These are phyloP conservation scores for Aspergillus melleus DNA, from an alignment of 2,329 filamentous ascomycete genomes.

Conservation along the genomic window DNA sequence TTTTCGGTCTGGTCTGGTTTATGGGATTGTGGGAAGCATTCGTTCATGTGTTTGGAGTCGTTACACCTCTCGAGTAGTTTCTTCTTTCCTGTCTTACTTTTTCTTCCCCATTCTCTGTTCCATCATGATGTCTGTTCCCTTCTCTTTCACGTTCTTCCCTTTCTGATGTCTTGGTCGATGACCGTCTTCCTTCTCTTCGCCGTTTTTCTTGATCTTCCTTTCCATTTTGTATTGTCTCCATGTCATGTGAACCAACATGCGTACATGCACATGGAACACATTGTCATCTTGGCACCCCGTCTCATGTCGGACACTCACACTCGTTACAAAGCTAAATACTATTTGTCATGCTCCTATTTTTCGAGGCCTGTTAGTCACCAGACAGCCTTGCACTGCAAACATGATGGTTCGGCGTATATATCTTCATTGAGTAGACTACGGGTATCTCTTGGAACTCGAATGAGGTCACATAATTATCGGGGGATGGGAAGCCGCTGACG, in stretches of 20 bases:
- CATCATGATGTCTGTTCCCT: not conserved
- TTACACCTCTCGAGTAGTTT: not conserved
- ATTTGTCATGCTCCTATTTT: no score
- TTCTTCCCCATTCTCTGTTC: not conserved
- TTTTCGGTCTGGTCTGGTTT: not conserved
- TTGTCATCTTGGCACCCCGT: not conserved
- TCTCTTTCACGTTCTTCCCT: not conserved
- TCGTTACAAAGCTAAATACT: not conserved
- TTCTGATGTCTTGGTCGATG: not conserved
- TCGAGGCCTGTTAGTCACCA: not conserved
- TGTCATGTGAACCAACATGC: not conserved
- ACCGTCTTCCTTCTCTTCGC: conserved; percentile 1
- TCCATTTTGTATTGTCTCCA: not conserved
- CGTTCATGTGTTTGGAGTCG: not conserved
- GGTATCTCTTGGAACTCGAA: not conserved
- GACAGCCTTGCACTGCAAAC: not conserved
- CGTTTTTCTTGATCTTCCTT: conserved; percentile 5
- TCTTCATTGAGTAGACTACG: not conserved
- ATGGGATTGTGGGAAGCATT: not conserved
- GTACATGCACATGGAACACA: not conserved
- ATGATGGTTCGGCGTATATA: not conserved
- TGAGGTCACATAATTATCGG: no score
- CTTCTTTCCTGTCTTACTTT: not conserved
- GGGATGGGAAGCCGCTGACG: no score
- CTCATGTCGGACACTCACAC: not conserved